Evolutionary conservation across 2,329 filamentous ascomycete species (phyloP).

Genomic region (Fonsecaea multimorphosa): DNA sequence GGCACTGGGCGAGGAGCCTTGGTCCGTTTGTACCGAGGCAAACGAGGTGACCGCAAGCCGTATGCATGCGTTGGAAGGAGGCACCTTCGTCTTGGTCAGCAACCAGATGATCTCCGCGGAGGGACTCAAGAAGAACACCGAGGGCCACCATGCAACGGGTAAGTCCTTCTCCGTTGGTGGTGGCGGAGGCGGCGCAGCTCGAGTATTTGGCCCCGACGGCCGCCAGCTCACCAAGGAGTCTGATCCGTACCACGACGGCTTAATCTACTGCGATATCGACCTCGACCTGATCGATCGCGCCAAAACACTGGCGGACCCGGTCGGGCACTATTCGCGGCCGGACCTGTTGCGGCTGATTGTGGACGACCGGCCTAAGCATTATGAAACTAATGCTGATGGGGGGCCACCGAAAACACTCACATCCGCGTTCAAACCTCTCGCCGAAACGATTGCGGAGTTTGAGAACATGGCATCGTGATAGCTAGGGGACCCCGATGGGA

Average conservation of each 20-base stretch:
- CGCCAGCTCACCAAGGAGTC: conserved; percentile 49
- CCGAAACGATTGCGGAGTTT: conserved; percentile 5
- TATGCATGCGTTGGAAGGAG: conserved; percentile 9
- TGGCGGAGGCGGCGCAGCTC: conserved; percentile 50
- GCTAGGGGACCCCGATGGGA: too few relatives aligned
- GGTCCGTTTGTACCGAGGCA: conserved; percentile 7
- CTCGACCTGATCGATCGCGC: conserved; percentile 49
- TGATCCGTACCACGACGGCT: conserved; percentile 40
- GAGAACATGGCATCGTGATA: background rate
- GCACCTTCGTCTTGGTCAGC: background rate
- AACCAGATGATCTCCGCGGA: conserved; percentile 13
- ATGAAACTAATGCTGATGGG: conserved; percentile 2
- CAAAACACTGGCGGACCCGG: conserved; percentile 52
- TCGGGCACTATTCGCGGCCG: conserved; percentile 58
- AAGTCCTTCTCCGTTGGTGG: conserved; percentile 2
- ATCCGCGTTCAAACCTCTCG: conserved; percentile 5
- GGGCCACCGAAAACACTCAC: background rate
- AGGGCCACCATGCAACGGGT: conserved; percentile 1
- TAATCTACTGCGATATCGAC: conserved; percentile 45
- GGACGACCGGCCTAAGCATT: conserved; percentile 24
- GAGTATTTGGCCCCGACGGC: conserved; percentile 59
- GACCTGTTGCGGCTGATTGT: conserved; percentile 58
- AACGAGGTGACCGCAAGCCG: conserved; percentile 14
- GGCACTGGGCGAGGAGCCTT: conserved; percentile 11
- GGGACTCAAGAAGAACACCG: conserved; percentile 10